phyloP scores from a whole-genome alignment of 805 yeast genomes.

The Novakomyces olei region DNA sequence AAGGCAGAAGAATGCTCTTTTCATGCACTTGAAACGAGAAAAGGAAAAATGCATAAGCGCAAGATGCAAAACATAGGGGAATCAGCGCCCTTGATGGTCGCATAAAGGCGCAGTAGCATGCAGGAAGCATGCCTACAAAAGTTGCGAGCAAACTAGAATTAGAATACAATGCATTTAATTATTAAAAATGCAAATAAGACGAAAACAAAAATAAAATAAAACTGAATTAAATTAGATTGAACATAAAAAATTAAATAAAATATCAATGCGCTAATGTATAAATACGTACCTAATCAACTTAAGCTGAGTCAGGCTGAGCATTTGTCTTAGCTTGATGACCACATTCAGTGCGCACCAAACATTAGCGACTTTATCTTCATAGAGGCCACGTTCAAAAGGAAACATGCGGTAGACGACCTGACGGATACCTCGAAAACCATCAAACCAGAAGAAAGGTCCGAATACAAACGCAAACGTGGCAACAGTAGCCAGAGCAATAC shows the following conservation, averaged over 20 bases:
- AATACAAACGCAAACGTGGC: constrained; percentile 29
- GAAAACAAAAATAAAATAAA: too few species aligned
- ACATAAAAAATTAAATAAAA: constrained; percentile 20
- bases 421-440: not conserved
- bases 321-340: constrained; percentile 40
- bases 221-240: constrained; percentile 19
- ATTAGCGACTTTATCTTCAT: constrained; percentile 93
- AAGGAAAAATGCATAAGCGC: constrained; percentile 70
- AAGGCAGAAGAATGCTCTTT: constrained; percentile 70
- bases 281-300: constrained; percentile 32
- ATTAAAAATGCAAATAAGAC: constrained; percentile 14
- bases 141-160: constrained; percentile 18
- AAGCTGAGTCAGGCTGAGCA: constrained; percentile 34
- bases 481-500: constrained; percentile 44
- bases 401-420: constrained; percentile 53
- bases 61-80: constrained; percentile 56
- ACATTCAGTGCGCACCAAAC: constrained; percentile 92
- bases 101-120: constrained; percentile 28
- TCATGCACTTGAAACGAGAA: constrained; percentile 95
- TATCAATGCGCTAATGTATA: too few species aligned
- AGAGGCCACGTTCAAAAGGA: constrained; percentile 81
- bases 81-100: constrained; percentile 29
- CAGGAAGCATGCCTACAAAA: constrained; percentile 29
- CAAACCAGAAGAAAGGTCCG: constrained; percentile 27
- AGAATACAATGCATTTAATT: too few species aligned